Base-by-base conservation (phyloP, 495 filamentous ascomycete species). In the Cudoniella acicularis region DNA sequence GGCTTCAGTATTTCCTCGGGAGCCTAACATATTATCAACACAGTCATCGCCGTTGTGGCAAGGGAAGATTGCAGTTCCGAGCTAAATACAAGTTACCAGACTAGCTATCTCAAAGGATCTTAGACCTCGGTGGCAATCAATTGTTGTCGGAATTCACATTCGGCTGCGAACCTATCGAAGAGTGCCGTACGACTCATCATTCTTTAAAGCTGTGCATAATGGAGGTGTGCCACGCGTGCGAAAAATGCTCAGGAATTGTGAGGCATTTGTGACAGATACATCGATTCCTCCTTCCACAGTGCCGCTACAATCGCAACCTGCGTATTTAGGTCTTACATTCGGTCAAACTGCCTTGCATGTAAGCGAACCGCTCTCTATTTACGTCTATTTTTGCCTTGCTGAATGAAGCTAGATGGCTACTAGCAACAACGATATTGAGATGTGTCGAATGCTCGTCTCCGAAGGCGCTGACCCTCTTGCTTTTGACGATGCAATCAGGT, bases 371-470 rank as follows among this genome's bases (percentile, higher is more conserved):
- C n/a, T n/a, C n/a, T 36, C 30, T 13, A 4, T 13, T 13, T 36
- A 4, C 30, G 13, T 6, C 30, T 4, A 4, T 36, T 13, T 36
- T 36, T 13, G 30, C 13, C 4, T 36, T 36, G 13, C 30, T 36
- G 13, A 36, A 6, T 36, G 4, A 13, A 36, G 6, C 13, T 36
- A 36, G 30, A n/a, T 53, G n/a, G 25, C 27, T 17, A 26, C 50
- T 3, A 9, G 0, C 11, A 1, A 40, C 1, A 16, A 21, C 18
- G 26, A 40, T 53, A 40, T 53, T 17, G 50, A 30, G 20, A 53
- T 53, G 50, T 53, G 50, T 36, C 16, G 25, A 53, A 2, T 53
- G 27, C 50, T 53, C 10, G 21, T 53, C 27, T 53, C 17, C 17
- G 16, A 53, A 8, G 25, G 50, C n/a, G 50, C 50, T 40, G 50